These are phyloP conservation scores for Pichia sp. DNA, from an alignment of 1,139 yeast genomes.

Conservation along the genomic window DNA sequence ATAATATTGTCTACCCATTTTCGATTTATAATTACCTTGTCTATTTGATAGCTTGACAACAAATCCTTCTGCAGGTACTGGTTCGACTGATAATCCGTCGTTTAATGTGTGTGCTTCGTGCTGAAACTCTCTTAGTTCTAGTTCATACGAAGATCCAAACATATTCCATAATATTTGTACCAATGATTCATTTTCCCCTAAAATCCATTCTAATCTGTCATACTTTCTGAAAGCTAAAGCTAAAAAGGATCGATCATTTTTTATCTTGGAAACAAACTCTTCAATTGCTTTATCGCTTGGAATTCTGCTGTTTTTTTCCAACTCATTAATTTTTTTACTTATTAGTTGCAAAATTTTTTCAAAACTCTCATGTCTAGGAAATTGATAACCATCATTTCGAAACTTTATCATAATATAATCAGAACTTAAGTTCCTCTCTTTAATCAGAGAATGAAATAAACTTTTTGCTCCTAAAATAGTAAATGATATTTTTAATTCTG, in stretches of 20 bases:
- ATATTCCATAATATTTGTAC: conserved; percentile 39
- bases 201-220: conserved; percentile 73
- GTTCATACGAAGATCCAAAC: conserved; percentile 36
- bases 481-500: conserved; percentile 43
- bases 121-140: conserved; percentile 52
- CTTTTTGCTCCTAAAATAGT: conserved; percentile 30
- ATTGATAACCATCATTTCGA: conserved; percentile 33
- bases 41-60: conserved; percentile 51
- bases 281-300: conserved; percentile 8
- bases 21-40: conserved; percentile 36
- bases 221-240: conserved; percentile 56
- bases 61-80: conserved; percentile 72
- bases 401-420: conserved; percentile 16
- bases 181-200: conserved; percentile 45
- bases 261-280: conserved; percentile 27
- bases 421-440: background rate
- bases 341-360: conserved; percentile 30
- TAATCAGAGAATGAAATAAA: conserved; percentile 6
- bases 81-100: conserved; percentile 37
- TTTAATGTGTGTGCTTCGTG: conserved; percentile 37
- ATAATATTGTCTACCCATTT: conserved; percentile 40
- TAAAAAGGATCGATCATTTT: conserved; percentile 20
- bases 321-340: background rate
- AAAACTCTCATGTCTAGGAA: conserved; percentile 32
- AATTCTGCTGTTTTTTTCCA: conserved; percentile 6